Conservation (phyloP, 108 stramenopile genomes). For the Hondaea fermentalgiana region DNA sequence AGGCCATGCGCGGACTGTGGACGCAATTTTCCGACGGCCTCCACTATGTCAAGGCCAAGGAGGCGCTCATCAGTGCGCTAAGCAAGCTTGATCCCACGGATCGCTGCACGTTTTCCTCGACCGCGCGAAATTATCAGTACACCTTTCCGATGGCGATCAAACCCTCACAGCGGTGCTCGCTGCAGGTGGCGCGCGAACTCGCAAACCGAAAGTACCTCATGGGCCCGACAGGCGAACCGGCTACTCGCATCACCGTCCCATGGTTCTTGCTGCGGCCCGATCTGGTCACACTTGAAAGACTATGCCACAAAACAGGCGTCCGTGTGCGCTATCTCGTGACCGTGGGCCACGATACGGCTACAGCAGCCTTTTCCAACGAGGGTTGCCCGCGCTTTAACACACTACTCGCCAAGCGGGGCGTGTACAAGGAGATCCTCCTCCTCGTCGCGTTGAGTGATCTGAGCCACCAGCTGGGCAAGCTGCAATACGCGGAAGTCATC, state of each 20-base stretch:
- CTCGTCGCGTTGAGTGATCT: not conserved
- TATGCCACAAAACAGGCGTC: not conserved
- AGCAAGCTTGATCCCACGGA: not conserved
- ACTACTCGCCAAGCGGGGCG: not conserved
- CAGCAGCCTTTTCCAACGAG: not conserved
- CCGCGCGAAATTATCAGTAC: not conserved
- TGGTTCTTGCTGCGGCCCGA: slow-evolving; percentile 11
- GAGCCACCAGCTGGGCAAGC: slow-evolving; percentile 1
- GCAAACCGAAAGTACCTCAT: not conserved
- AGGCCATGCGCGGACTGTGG: not conserved
- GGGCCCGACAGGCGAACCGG: not conserved
- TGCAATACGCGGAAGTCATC: not conserved
- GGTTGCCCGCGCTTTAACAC: not conserved
- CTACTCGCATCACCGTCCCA: not conserved
- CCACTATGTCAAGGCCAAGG: not conserved
- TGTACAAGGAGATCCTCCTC: not conserved
- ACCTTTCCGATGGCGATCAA: not conserved
- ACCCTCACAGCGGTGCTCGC: not conserved
- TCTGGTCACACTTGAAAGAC: not conserved
- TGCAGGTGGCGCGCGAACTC: not conserved
- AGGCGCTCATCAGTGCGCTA: not conserved
- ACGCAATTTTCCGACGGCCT: not conserved
- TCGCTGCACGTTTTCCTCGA: not conserved
- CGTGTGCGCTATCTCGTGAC: not conserved
- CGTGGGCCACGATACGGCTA: not conserved